phyloP scores from a whole-genome alignment of 352 stramenopile genomes.

The Aphanomyces euteiches region DNA sequence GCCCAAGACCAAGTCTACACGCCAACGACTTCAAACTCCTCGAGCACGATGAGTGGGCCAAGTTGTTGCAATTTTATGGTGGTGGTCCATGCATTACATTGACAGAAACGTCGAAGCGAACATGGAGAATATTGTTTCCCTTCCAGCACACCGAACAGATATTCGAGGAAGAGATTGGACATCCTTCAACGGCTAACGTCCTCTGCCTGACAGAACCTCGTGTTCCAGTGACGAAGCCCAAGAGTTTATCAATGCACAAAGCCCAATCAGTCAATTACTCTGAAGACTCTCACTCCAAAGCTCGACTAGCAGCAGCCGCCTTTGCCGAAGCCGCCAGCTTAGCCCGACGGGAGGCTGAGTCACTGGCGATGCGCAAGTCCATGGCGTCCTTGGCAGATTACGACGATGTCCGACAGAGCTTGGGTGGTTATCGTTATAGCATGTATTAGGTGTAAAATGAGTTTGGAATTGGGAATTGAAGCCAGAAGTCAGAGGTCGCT shows the following conservation, averaged over 20 bases:
- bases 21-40: conserved; percentile 2
- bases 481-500: too few relatives aligned
- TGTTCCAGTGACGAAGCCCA: not conserved
- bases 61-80: conserved; percentile 8
- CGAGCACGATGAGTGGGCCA: conserved; percentile 2
- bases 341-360: conserved; percentile 20
- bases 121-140: too few relatives aligned
- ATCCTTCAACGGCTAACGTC: not conserved
- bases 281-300: not conserved
- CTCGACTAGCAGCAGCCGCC: conserved; percentile 7
- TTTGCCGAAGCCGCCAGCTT: conserved; percentile 16
- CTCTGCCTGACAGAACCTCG: not conserved
- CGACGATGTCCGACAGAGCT: conserved; percentile 14
- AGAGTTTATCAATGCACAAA: not conserved
- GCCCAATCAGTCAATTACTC: not conserved
- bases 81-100: conserved; percentile 18
- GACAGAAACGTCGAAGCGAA: not conserved
- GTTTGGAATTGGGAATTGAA: too few relatives aligned
- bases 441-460: too few relatives aligned
- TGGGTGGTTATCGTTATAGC: not conserved
- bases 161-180: not conserved
- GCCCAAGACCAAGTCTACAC: not conserved
- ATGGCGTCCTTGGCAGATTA: conserved; percentile 22
- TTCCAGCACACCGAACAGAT: not conserved
- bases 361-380: conserved; percentile 21